Evolutionary conservation across 768 basidiomycete species (phyloP).

Genomic region (Hortiboletus campestris): DNA sequence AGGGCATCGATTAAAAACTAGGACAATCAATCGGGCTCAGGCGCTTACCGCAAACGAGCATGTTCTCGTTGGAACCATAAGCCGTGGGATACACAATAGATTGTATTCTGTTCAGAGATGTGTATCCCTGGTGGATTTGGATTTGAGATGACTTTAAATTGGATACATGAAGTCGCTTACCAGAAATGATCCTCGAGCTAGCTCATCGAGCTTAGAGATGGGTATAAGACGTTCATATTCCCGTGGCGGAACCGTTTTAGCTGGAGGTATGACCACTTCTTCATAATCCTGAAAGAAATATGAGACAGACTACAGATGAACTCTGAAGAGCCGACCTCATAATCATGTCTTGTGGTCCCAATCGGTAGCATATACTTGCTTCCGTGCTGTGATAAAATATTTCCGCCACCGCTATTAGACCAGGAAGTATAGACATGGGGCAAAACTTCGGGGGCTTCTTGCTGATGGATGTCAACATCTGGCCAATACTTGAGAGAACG

Average conservation of each 20-base stretch:
- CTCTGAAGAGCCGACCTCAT: constrained; percentile 51
- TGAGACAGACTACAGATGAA: constrained; percentile 3
- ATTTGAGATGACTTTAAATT: background rate
- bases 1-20: background rate
- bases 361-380: constrained; percentile 78
- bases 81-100: constrained; percentile 93
- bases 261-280: constrained; percentile 88
- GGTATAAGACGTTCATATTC: constrained; percentile 66
- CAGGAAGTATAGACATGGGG: constrained; percentile 89
- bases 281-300: constrained; percentile 65
- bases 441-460: constrained; percentile 56
- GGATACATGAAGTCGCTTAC: constrained; percentile 41
- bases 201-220: constrained; percentile 69
- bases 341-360: constrained; percentile 67
- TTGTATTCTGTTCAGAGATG: constrained; percentile 87
- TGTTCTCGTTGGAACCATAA: constrained; percentile 93
- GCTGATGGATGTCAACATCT: constrained; percentile 34
- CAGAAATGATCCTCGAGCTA: constrained; percentile 82
- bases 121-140: constrained; percentile 62
- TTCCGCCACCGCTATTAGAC: constrained; percentile 53
- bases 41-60: constrained; percentile 59
- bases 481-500: background rate
- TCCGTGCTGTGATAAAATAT: constrained; percentile 65
- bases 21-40: background rate
- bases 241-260: constrained; percentile 72